Base-by-base conservation (phyloP, 2,329 filamentous ascomycete genomes). In the Nemania diffusa region DNA sequence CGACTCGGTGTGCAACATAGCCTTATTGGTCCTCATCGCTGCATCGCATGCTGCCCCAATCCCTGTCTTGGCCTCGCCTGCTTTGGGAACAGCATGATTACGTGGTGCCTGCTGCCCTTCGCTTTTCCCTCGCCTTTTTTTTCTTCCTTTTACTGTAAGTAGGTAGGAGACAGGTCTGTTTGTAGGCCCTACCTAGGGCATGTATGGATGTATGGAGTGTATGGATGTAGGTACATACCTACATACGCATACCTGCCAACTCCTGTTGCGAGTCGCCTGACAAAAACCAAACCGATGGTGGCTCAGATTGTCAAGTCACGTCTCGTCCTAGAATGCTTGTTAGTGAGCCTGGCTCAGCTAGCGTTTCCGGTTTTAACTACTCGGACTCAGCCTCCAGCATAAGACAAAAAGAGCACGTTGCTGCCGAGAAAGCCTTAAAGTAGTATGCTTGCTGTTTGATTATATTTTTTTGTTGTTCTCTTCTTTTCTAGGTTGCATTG, bases 271-370 rank as follows among this genome's bases (percentile, higher is more conserved):
- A 69, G 50, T 46, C 62, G 58, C 51, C 57, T 60, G 66, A 67
- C 69, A 64, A n/a, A n/a, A n/a, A n/a, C n/a, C n/a, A 67, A 62
- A 60, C 65, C 40, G 52, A 59, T 58, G 20, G 72, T 70, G 71
- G 72, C 73, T 71, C 64, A 69, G 72, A 69, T 73, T 48, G 68
- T 67, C 59, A 62, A 42, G 5, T 56, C 59, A 37, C 46, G 32
- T 59, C 22, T 48, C 53, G 52, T 56, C 27, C 20, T 27, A 37
- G 27, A 53, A 26, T 40, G 27, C 48, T 61, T 53, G 40, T 15
- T n/a, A 48, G 37, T 48, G 50, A 53, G 52, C 24, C 40, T 44
- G 40, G n/a, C 44, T 48, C 44, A 48, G 44, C 53, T 52, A 48
- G 55, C 15, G 62, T 58, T 64, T 63, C 64, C 34, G 22, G 22